These are phyloP conservation scores for Hymenoscyphus fraxineus DNA, from an alignment of 2,329 filamentous ascomycete species.

Conservation along the genomic window DNA sequence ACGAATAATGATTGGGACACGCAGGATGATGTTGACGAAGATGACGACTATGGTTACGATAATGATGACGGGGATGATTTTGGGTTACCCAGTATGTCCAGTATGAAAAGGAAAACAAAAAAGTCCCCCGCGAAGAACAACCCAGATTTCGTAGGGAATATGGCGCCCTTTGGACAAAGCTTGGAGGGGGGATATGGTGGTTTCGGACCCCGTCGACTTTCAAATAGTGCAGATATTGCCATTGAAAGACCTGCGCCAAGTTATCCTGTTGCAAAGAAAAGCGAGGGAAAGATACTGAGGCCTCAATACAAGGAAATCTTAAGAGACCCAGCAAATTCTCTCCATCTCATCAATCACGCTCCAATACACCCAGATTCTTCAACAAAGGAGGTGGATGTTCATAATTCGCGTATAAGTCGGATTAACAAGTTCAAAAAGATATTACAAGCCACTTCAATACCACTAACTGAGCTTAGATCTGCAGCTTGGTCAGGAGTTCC, in stretches of 20 bases:
- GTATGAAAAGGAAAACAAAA: constrained; percentile 73
- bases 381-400: constrained; percentile 78
- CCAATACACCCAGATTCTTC: constrained; percentile 68
- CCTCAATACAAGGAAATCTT: constrained; percentile 98
- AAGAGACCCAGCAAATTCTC: constrained; percentile 81
- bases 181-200: constrained; percentile 37
- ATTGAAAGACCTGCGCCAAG: constrained; percentile 78
- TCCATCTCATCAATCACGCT: constrained; percentile 90
- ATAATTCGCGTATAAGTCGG: constrained; percentile 81
- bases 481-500: constrained; percentile 93
- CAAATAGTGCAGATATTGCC: constrained; percentile 90
- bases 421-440: constrained; percentile 99
- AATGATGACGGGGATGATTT: constrained; percentile 92
- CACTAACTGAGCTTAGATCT: constrained; percentile 75
- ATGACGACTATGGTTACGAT: constrained; percentile 73
- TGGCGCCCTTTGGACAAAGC: constrained; percentile 37
- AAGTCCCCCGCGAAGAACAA: constrained; percentile 27
- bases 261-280: constrained; percentile 85
- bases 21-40: constrained; percentile 63
- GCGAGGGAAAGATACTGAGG: constrained; percentile 89
- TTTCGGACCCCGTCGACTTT: constrained; percentile 54
- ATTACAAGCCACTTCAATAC: constrained; percentile 85
- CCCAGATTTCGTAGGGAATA: constrained; percentile 18
- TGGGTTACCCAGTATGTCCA: constrained; percentile 86
- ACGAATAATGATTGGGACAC: constrained; percentile 80